Base-by-base conservation (phyloP, 116 monocot genomes). In the Phalaenopsis hybrid region DNA sequence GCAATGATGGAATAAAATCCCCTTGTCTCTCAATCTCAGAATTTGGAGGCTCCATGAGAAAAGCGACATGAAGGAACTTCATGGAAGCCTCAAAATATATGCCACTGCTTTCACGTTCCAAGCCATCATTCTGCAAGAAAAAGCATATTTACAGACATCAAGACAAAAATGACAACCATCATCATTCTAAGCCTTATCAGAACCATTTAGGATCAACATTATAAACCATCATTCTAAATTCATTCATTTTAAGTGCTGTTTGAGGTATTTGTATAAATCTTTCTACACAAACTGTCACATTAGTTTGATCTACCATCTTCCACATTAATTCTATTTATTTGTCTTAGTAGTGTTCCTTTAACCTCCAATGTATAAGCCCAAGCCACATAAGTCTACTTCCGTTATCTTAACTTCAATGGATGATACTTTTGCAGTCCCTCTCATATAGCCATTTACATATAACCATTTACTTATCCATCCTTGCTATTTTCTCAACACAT, bases 1-100 rank as follows among this genome's bases (percentile, higher is more conserved):
- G 84, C 69, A 90, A 81, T 70, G 90, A 84, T 67, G 82, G 85
- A 69, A 82, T 80, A 57, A 70, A 78, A 16, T 97, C 92, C 45
- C 83, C 89, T 63, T 88, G 89, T 84, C 86, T 92, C 1, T 61
- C 85, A 75, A 72, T 85, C 79, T 93, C 93, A 86, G 70, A 34
- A 81, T 75, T 75, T 4, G 79, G 78, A 82, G 84, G 87, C 82
- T 96, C 96, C 85, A 84, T 77, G 44, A 92, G 88, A 57, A 86
- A 92, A 8, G 96, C 92, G 76, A 76, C 88, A 80, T 90, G 87
- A 48, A 96, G 88, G 89, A 89, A 96, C 79, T 94, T 96, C 80
- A 96, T 83, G 25, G 92, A 94, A 72, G 96, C 88, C 84, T 96
- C 90, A 87, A 96, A 96, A 77, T 89, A 94, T 50, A 94, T 65